phyloP scores from a whole-genome alignment of 2,329 filamentous ascomycete species.

The Intubia oerlemansii region DNA sequence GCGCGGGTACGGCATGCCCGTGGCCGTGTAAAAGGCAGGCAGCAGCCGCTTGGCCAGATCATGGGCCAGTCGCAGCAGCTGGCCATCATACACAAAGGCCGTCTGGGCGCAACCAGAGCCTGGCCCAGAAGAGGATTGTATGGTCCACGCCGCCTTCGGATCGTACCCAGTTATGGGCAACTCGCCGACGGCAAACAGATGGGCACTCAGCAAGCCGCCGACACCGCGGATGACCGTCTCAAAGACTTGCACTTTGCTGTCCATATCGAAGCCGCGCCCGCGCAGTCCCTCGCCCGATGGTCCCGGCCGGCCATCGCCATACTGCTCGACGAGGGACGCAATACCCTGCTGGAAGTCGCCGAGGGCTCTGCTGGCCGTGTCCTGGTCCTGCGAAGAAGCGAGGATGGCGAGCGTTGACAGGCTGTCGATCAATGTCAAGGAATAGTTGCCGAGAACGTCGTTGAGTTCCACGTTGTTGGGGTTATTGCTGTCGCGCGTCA shows the following conservation, averaged over 20 bases:
- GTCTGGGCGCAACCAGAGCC: too few species aligned
- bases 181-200: constrained; percentile 80
- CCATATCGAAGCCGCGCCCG: constrained; percentile 70
- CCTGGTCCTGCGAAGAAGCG: constrained; percentile 46
- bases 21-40: constrained; percentile 79
- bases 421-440: constrained; percentile 84
- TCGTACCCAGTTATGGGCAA: constrained; percentile 67
- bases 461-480: constrained; percentile 71
- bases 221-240: constrained; percentile 91
- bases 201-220: constrained; percentile 76
- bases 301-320: constrained; percentile 63
- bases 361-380: constrained; percentile 39
- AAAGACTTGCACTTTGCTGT: constrained; percentile 97
- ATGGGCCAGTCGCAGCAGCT: constrained; percentile 70
- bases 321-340: constrained; percentile 52
- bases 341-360: constrained; percentile 64
- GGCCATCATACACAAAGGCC: constrained; percentile 68
- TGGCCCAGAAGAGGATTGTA: too few species aligned
- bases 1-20: constrained; percentile 81
- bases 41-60: constrained; percentile 70
- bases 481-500: constrained; percentile 66
- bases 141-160: constrained; percentile 37
- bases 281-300: constrained; percentile 47
- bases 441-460: constrained; percentile 94
- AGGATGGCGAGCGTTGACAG: constrained; percentile 85